A percentile compares a stretch with the other conserved stretches of the same genome.
phyloP scores from a whole-genome alignment of 176 grass and related monocot species.

The Musa troglodytarum region DNA sequence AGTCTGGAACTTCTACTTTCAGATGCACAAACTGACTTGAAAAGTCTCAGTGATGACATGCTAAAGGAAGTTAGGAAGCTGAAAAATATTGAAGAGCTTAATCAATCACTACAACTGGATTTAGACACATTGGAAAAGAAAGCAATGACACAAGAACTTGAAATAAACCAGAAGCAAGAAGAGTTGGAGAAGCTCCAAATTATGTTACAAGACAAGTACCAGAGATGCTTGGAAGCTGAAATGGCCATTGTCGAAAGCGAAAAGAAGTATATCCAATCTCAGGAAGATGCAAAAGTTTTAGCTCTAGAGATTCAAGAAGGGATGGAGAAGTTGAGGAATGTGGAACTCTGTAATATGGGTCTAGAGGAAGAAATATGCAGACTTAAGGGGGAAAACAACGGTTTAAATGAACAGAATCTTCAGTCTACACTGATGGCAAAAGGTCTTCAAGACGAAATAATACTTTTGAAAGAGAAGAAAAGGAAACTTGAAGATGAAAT shows the following conservation, averaged over 20 bases:
- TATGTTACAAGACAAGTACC: conserved; percentile 40
- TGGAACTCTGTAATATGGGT: conserved; percentile 35
- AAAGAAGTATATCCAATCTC: conserved; percentile 32
- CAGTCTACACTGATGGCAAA: background rate
- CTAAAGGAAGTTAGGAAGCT: conserved; percentile 49
- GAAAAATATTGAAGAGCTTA: conserved; percentile 48
- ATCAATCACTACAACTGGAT: conserved; percentile 41
- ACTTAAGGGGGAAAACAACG: conserved; percentile 40
- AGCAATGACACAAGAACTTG: conserved; percentile 53
- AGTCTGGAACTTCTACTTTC: conserved; percentile 52
- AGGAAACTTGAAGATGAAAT: conserved; percentile 14
- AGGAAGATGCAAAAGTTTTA: conserved; percentile 43
- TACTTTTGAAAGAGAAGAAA: conserved; percentile 1
- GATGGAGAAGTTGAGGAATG: conserved; percentile 36
- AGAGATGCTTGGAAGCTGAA: conserved; percentile 46
- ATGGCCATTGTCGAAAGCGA: conserved; percentile 36
- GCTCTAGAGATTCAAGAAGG: conserved; percentile 34
- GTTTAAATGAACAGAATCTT: background rate
- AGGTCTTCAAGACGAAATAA: conserved; percentile 10
- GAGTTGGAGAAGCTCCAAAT: conserved; percentile 42
- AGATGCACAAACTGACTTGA: conserved; percentile 41
- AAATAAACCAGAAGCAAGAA: conserved; percentile 49
- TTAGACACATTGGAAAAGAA: conserved; percentile 48
- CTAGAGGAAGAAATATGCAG: conserved; percentile 48
- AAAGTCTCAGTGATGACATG: conserved; percentile 62